Conservation (phyloP, 106 monocot species). For the Posidonia australis region DNA sequence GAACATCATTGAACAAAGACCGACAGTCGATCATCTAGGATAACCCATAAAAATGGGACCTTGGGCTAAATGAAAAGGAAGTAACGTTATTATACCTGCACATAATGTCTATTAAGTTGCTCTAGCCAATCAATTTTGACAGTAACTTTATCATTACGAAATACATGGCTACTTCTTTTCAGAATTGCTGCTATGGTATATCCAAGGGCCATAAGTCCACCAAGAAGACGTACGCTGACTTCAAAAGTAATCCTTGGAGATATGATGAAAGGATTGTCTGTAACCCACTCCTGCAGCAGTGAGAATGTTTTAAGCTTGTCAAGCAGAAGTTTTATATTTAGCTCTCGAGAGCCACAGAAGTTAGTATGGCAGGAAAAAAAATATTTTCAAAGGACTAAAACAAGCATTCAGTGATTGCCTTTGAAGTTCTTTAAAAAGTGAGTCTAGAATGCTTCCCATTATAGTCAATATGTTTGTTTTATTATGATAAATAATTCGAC, state of each 20-base stretch:
- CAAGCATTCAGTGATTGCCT: no score
- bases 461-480: no score
- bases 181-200: conserved; percentile 91
- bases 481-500: no score
- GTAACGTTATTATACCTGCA: conserved; percentile 59
- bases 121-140: conserved; percentile 98
- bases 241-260: conserved; percentile 96
- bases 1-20: no score
- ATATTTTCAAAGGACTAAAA: no score
- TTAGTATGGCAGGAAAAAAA: no score
- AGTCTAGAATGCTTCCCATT: no score
- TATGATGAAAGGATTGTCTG: conserved; percentile 91
- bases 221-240: conserved; percentile 96
- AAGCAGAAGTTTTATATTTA: no score
- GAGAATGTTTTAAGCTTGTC: no score
- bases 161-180: conserved; percentile 84
- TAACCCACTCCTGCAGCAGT: conserved; percentile 86
- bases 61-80: not conserved
- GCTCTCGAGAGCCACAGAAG: no score
- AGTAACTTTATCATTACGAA: conserved; percentile 62
- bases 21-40: not conserved
- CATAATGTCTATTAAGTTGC: conserved; percentile 70
- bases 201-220: conserved; percentile 94
- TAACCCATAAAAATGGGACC: not conserved
- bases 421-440: no score